A percentile compares a stretch with the other conserved stretches of the same genome.
Conservation (phyloP, 768 basidiomycete genomes). For the Leccinum subtestaceum region DNA sequence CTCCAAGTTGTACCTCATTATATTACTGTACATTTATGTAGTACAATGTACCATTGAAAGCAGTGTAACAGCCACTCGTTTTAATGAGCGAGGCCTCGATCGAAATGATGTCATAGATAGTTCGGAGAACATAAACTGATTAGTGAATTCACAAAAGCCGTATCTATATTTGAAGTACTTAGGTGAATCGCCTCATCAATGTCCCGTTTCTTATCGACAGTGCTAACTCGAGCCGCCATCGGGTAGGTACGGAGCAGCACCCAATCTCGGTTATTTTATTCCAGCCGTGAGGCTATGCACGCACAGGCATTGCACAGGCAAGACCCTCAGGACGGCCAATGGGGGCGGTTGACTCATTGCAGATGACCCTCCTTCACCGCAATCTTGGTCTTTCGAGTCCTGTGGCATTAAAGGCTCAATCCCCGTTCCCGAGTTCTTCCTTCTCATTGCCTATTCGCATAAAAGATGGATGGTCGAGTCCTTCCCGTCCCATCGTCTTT, state of each 20-base stretch:
- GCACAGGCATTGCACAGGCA: neutral
- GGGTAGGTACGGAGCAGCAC: neutral
- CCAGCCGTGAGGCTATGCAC: neutral
- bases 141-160: no score
- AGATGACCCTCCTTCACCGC: neutral
- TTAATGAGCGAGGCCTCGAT: neutral
- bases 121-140: neutral
- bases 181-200: no score
- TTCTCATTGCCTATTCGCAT: conserved; percentile 1
- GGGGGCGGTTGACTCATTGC: neutral
- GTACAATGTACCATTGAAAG: no score
- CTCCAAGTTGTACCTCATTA: no score
- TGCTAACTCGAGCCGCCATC: neutral
- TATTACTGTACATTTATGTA: no score
- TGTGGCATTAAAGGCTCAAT: neutral
- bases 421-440: conserved; percentile 18
- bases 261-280: neutral
- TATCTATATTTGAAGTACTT: no score
- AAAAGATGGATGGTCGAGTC: neutral
- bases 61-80: neutral
- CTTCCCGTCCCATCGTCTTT: neutral
- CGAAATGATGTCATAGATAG: neutral
- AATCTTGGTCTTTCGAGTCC: neutral
- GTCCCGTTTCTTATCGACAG: neutral
- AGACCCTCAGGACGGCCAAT: neutral